These are phyloP conservation scores for Pseudomicrostroma phylloplanum DNA, from an alignment of 1,284 basidiomycete genomes.

Conservation along the genomic window DNA sequence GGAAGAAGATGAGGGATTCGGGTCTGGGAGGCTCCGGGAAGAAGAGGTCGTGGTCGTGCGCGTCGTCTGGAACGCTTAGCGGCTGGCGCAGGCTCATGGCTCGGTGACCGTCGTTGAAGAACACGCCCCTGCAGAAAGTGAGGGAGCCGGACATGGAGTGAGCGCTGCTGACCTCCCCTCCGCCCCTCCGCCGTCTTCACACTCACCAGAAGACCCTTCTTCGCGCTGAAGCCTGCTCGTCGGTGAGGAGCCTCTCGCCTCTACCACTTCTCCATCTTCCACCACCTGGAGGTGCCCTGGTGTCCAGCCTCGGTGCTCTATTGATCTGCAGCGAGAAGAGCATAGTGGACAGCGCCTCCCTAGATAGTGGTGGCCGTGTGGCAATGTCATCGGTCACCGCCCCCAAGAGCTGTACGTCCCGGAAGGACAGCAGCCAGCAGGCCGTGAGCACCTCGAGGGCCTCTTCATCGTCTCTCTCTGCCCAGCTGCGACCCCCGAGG, in stretches of 20 bases:
- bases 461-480: not conserved
- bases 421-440: not conserved
- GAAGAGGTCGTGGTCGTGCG: constrained; percentile 2
- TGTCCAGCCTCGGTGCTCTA: not conserved
- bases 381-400: too few species aligned
- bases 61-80: not conserved
- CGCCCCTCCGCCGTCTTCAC: too few species aligned
- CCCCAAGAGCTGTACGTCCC: too few species aligned
- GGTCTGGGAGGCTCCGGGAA: not conserved
- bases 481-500: not conserved
- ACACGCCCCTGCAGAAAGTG: not conserved
- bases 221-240: not conserved
- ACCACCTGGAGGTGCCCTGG: not conserved
- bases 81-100: not conserved
- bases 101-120: not conserved
- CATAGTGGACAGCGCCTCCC: not conserved
- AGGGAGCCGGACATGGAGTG: not conserved
- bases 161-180: not conserved
- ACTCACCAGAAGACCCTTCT: too few species aligned
- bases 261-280: not conserved
- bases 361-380: not conserved
- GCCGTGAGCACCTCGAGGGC: not conserved
- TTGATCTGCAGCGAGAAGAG: not conserved
- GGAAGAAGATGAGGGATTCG: too few species aligned
- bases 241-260: not conserved